Base-by-base conservation (phyloP, 306 rosid genomes). In the Gleditsia sinensis region DNA sequence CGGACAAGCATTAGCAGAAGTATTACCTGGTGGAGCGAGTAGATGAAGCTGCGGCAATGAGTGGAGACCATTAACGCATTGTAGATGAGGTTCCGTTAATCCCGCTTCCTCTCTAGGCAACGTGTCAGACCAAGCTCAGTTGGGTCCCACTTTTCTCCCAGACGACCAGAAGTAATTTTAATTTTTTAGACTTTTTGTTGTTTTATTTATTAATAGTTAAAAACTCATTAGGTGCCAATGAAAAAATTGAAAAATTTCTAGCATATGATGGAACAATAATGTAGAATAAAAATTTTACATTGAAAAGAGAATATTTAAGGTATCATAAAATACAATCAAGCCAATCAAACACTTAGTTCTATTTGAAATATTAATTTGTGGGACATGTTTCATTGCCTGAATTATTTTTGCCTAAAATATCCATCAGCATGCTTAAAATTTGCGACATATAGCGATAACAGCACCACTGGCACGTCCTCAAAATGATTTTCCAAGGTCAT, bases 31-130 rank as follows among this genome's bases (percentile, higher is more conserved):
- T 4, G 45, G 39, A 53, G 68, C 60, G 71, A 59, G 58, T 19
- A 66, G 65, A 60, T 13, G 13, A 40, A 27, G 45, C 46, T 3
- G 46, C 20, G 54, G 21, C 28, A 46, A 69, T 21, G 62, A 64
- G 81, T 28, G 78, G 78, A 40, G 75, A 51, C 48, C 55, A 76
- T 65, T 49, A 23, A 75, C 5, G 58, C 72, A 13, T 33, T 49
- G 49, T 36, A 28, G 72, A 66, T 70, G 51, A 60, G 54, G 55
- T 40, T 32, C 17, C 67, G 72, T 49, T 21, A 32, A 21, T 8
- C 34, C 25, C 4, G 7, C 28, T 23, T 21, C 20, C 51, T 9
- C 14, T 7, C 9, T 7, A 8, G 20, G 16, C 24, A 5, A 72
- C 78, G 74, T 54, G 79, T 32, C 34, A 49, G 13, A 9, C 28